Evolutionary conservation across 2,329 filamentous ascomycete species (phyloP).

Genomic region (Ophiostoma piceae): DNA sequence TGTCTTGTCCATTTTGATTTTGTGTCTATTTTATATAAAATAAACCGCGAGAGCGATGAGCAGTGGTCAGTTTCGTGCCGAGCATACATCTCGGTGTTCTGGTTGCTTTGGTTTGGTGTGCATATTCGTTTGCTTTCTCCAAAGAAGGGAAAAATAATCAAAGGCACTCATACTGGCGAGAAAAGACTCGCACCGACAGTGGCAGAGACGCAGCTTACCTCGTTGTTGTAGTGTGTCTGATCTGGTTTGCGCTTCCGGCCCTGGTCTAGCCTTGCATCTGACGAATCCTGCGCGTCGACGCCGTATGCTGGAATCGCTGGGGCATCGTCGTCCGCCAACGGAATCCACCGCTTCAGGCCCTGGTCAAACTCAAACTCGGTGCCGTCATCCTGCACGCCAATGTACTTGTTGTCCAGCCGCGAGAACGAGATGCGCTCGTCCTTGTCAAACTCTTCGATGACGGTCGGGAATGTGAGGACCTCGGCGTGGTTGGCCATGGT

Average conservation of each 20-base stretch:
- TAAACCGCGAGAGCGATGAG: conserved; percentile 16
- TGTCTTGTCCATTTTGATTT: conserved; percentile 12
- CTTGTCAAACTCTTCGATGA: conserved; percentile 63
- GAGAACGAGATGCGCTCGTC: conserved; percentile 85
- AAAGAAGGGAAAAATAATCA: not conserved
- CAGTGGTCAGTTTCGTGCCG: conserved; percentile 23
- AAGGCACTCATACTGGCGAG: not conserved
- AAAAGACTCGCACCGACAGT: not conserved
- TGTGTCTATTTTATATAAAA: conserved; percentile 19
- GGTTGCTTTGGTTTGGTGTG: not conserved
- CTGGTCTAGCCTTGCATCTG: conserved; percentile 25
- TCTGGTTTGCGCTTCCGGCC: conserved; percentile 42
- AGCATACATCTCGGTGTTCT: conserved; percentile 22
- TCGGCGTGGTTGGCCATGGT: conserved; percentile 27
- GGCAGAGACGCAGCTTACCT: conserved; percentile 39
- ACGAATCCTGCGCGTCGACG: conserved; percentile 23
- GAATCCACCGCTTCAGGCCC: conserved; percentile 68
- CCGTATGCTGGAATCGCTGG: not conserved
- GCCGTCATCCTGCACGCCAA: conserved; percentile 78
- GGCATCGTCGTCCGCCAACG: conserved; percentile 37
- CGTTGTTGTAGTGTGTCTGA: conserved; percentile 34
- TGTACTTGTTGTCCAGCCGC: conserved; percentile 73
- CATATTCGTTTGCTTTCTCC: not conserved
- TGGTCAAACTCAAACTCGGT: conserved; percentile 79
- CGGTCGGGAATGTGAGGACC: conserved; percentile 48